Percentiles rank a stretch among this genome's conserved stretches.
Conservation (phyloP, 768 basidiomycete species). For the Panaeolus cyanescens region DNA sequence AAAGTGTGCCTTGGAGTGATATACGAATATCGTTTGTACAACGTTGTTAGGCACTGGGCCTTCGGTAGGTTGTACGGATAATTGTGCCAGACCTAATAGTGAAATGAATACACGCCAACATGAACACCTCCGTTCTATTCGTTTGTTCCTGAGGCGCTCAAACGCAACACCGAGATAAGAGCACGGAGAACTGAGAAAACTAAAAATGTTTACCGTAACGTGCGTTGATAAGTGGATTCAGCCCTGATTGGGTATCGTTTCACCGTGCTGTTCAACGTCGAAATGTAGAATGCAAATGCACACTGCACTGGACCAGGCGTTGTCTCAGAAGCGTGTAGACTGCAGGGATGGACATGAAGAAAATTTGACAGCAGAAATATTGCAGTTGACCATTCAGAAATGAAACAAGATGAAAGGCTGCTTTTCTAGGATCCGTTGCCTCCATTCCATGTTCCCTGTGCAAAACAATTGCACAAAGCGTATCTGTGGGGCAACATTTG, state of each 20-base stretch:
- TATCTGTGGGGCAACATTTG: neutral
- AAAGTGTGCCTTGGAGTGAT: neutral
- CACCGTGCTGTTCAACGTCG: neutral
- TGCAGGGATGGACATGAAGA: neutral
- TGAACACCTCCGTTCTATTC: neutral
- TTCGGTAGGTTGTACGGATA: neutral
- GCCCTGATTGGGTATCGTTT: neutral
- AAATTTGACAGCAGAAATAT: neutral
- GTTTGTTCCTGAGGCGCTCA: neutral
- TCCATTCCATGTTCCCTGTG: neutral
- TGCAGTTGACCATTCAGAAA: neutral
- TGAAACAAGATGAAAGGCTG: neutral
- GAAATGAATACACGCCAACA: neutral
- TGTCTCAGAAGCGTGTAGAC: neutral
- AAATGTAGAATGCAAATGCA: neutral
- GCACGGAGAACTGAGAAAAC: neutral
- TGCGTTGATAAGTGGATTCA: neutral
- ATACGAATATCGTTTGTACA: neutral
- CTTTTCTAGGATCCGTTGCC: neutral
- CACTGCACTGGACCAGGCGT: no score
- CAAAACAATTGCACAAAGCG: neutral
- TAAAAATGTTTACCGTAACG: neutral
- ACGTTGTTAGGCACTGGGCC: neutral
- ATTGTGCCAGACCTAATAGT: neutral
- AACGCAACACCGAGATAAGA: neutral